A percentile compares a stretch with the other conserved stretches of the same genome.
phyloP scores from a whole-genome alignment of 352 stramenopile species.

The Pythium monospermum region DNA sequence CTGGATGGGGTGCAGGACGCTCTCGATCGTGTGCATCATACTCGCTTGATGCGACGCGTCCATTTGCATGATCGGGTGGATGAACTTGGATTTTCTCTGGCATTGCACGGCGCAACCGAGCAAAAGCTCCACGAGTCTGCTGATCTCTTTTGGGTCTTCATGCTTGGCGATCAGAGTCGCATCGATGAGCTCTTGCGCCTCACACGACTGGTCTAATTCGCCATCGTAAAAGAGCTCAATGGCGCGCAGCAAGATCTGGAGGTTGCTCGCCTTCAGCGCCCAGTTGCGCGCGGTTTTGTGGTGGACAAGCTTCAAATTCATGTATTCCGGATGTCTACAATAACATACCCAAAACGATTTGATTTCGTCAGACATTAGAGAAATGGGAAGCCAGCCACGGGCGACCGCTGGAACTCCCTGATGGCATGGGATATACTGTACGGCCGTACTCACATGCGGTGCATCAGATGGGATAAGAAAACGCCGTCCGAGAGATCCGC shows the following conservation, averaged over 20 bases:
- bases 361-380: neutral
- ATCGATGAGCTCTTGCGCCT: constrained; percentile 65
- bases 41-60: constrained; percentile 66
- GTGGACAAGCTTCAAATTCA: constrained; percentile 75
- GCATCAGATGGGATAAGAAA: constrained; percentile 79
- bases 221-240: constrained; percentile 80
- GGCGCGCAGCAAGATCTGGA: constrained; percentile 69
- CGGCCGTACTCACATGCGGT: constrained; percentile 70
- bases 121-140: constrained; percentile 66
- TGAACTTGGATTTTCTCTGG: constrained; percentile 75
- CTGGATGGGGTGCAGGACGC: constrained; percentile 75
- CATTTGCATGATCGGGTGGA: constrained; percentile 83
- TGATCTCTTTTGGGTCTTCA: constrained; percentile 57
- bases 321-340: constrained; percentile 61
- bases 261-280: constrained; percentile 73
- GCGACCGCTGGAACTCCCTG: too few species aligned
- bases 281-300: constrained; percentile 54
- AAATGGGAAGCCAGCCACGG: neutral
- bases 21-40: constrained; percentile 83
- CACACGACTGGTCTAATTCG: constrained; percentile 69
- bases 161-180: constrained; percentile 63
- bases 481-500: constrained; percentile 72
- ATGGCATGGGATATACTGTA: too few species aligned
- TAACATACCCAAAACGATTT: neutral
- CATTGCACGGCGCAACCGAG: constrained; percentile 77